Evolutionary conservation across 805 yeast species (phyloP).

Genomic region (Tetrapisispora nanseiensis): DNA sequence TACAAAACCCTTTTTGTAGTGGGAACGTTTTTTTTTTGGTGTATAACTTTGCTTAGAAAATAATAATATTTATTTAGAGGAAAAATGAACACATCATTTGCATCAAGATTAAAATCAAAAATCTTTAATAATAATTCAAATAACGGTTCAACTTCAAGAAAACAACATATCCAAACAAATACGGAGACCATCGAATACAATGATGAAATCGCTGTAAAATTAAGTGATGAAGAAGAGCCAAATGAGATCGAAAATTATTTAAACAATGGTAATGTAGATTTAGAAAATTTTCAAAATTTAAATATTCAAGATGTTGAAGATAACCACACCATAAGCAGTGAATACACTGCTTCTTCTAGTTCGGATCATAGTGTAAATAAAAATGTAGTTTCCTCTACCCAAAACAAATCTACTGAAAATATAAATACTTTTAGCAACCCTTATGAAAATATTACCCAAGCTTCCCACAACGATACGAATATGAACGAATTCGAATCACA

Average conservation of each 20-base stretch:
- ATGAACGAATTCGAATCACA: not conserved
- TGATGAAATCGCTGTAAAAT: not conserved
- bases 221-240: not conserved
- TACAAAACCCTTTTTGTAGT: no score
- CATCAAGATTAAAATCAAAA: slow-evolving; percentile 2
- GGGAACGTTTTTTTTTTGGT: not conserved
- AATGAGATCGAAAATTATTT: no score
- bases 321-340: not conserved
- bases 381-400: no score
- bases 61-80: no score
- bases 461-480: no score
- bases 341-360: not conserved
- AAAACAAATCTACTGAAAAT: no score
- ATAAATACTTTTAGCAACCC: not conserved
- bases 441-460: not conserved
- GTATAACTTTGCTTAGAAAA: no score
- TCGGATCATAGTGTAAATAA: not conserved
- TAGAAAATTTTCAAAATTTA: not conserved
- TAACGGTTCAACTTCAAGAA: not conserved
- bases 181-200: not conserved
- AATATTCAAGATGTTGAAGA: not conserved
- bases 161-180: not conserved
- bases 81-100: slow-evolving; percentile 3
- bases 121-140: not conserved
- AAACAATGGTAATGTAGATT: no score